Conservation (phyloP, 2,329 filamentous ascomycete species). For the Aspergillus sclerotialis region DNA sequence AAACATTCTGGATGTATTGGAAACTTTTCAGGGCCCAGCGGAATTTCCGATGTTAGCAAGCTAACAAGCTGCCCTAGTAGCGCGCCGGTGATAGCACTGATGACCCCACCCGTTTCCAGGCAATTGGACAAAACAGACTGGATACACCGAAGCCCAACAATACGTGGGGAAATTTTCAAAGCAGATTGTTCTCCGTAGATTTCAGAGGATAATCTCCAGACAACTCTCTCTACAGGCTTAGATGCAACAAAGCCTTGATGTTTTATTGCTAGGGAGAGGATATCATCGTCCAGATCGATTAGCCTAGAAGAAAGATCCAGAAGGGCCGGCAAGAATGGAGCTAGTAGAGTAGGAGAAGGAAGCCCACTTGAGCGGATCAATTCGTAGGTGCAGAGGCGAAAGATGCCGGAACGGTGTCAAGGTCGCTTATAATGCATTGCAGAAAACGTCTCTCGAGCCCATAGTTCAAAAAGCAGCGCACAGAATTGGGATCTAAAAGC, state of each 20-base stretch:
- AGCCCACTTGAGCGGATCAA: slow-evolving; percentile 21
- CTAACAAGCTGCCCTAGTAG: slow-evolving; percentile 23
- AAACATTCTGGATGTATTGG: slow-evolving; percentile 10
- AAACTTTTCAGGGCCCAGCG: slow-evolving; percentile 1
- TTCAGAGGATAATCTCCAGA: slow-evolving; percentile 15
- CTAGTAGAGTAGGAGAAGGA: slow-evolving; percentile 21
- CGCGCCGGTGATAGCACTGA: slow-evolving; percentile 18
- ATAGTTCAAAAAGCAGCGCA: slow-evolving; percentile 60
- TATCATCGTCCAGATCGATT: slow-evolving; percentile 21
- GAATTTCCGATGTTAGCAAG: slow-evolving; percentile 16
- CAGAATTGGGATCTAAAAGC: slow-evolving; percentile 37
- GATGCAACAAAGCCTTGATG: slow-evolving; percentile 18
- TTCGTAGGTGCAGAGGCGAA: slow-evolving; percentile 27
- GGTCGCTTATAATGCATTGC: slow-evolving; percentile 51
- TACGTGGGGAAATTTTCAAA: slow-evolving; percentile 21
- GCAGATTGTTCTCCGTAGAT: slow-evolving; percentile 15
- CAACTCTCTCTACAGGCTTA: slow-evolving; percentile 20
- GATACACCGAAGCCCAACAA: slow-evolving; percentile 28
- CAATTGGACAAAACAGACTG: slow-evolving; percentile 23
- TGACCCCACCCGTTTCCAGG: slow-evolving; percentile 23
- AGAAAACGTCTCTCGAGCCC: slow-evolving; percentile 64
- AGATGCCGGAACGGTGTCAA: slow-evolving; percentile 41
- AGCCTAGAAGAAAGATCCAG: slow-evolving; percentile 20
- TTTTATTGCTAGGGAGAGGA: slow-evolving; percentile 16
- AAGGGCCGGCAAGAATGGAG: slow-evolving; percentile 25